These are phyloP conservation scores for Trichoderma gracile DNA, from an alignment of 2,329 filamentous ascomycete species.

Conservation along the genomic window DNA sequence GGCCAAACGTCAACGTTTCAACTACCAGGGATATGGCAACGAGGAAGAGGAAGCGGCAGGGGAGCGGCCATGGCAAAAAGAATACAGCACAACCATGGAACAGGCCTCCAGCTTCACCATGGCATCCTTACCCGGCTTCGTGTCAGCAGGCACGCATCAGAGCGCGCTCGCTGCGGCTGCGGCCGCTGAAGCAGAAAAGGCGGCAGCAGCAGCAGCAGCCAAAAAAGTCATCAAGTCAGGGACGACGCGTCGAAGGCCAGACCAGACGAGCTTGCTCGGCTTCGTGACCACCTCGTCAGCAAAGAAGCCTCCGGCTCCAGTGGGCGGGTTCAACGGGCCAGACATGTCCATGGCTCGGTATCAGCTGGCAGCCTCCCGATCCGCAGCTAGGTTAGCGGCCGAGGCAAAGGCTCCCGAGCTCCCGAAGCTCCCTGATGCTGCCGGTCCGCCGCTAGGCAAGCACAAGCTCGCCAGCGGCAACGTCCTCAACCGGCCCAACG, in stretches of 20 bases:
- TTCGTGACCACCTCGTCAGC: conserved; percentile 38
- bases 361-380: conserved; percentile 32
- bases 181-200: conserved; percentile 26
- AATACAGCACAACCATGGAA: conserved; percentile 64
- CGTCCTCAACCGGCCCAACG: conserved; percentile 40
- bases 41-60: conserved; percentile 28
- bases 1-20: conserved; percentile 37
- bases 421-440: conserved; percentile 27
- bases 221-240: conserved; percentile 29
- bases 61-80: conserved; percentile 44
- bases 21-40: conserved; percentile 24
- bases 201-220: conserved; percentile 28
- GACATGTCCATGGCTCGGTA: conserved; percentile 32
- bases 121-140: conserved; percentile 59
- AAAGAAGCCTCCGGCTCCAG: conserved; percentile 26
- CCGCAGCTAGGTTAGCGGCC: conserved; percentile 26
- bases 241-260: conserved; percentile 38
- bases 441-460: conserved; percentile 36
- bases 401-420: conserved; percentile 19
- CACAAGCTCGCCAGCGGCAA: conserved; percentile 48
- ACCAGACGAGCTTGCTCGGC: conserved; percentile 47
- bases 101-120: conserved; percentile 59
- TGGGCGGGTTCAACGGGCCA: conserved; percentile 26
- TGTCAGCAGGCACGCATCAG: conserved; percentile 60
- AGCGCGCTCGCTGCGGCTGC: conserved; percentile 38